Evolutionary conservation across 768 basidiomycete genomes (phyloP), one percentile per base, ranked within the genome.

Genomic region (Calocera viscosa): DNA sequence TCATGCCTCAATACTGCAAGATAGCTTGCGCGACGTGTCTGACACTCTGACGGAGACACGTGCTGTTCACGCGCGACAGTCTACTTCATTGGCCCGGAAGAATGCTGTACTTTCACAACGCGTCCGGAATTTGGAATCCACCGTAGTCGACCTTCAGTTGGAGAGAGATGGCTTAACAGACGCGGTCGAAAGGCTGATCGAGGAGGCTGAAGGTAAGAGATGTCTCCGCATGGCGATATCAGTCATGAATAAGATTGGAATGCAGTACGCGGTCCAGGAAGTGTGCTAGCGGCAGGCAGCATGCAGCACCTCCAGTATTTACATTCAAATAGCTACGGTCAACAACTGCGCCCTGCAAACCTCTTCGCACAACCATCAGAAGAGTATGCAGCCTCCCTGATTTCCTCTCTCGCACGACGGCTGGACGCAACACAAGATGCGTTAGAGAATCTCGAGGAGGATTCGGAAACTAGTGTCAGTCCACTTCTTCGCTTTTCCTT

Each of bases 381-480:
- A 19, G 53, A 60, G 22, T 60, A 60, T 60, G 53, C 53, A 11
- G 53, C 53, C 8, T 60, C 53, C 7, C 24, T 60, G 7, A 60
- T 60, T 19, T 60, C 53, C 30, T 60, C 53, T 5, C 53, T 60
- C 10, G 53, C 53, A 60, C 24, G 53, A 32, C 53, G 53, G 10
- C 53, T 60, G 26, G 53, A 60, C 19, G 53, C 53, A 26, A 60
- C 53, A 30, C 53, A 60, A 19, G 53, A 60, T 26, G 53, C 53
- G 30, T 5, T 60, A 19, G 53, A 60, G 30, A 32, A 5, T 26
- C 30, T 60, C 30, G 14, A 60, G 53, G 53, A 60, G 30, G 53
- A 60, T 16, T 60, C 53, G 19, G 53, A 60, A 60, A 60, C 53
- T 19, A 60, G 53, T 26, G 53, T 60, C 7, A 26, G 53, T 60